A percentile compares a stretch with the other conserved stretches of the same genome.
Evolutionary conservation across 495 filamentous ascomycete species (phyloP).

Genomic region (Thozetella sp.): DNA sequence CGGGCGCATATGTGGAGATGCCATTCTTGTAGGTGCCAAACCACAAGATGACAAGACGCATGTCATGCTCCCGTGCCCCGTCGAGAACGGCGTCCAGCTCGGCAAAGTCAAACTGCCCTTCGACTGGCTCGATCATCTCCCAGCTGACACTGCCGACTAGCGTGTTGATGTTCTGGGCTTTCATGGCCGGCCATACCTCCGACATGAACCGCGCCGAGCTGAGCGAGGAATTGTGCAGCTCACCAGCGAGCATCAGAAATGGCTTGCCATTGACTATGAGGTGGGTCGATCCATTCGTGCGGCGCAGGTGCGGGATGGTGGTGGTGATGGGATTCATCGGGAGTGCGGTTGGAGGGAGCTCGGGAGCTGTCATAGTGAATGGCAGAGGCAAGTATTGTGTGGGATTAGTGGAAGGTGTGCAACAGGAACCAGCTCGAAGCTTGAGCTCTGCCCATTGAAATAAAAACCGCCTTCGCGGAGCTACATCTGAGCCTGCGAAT

Average conservation of each 20-base stretch:
- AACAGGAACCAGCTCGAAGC: too few relatives aligned
- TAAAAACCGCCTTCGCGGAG: too few relatives aligned
- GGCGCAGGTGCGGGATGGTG: neutral
- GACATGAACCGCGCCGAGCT: slow-evolving; percentile 45
- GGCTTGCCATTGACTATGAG: slow-evolving; percentile 47
- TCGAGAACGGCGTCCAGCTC: slow-evolving; percentile 43
- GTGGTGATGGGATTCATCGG: neutral
- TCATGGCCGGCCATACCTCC: slow-evolving; percentile 42
- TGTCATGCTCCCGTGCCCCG: slow-evolving; percentile 35
- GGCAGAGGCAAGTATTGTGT: neutral
- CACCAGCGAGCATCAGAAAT: slow-evolving; percentile 43
- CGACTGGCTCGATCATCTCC: slow-evolving; percentile 48
- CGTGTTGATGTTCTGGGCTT: slow-evolving; percentile 44
- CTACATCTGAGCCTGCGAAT: too few relatives aligned
- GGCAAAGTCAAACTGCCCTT: slow-evolving; percentile 44
- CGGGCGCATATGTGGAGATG: slow-evolving; percentile 39
- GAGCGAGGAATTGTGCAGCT: slow-evolving; percentile 53
- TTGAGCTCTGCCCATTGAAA: too few relatives aligned
- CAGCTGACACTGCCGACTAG: slow-evolving; percentile 52
- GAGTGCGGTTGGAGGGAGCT: neutral
- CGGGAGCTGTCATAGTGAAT: neutral
- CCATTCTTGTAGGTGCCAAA: slow-evolving; percentile 53
- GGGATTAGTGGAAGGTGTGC: too few relatives aligned
- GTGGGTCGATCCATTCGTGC: slow-evolving; percentile 14
- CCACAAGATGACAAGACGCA: slow-evolving; percentile 50